phyloP scores from a whole-genome alignment of 208 protist genomes.

The Leishmania arabica region DNA sequence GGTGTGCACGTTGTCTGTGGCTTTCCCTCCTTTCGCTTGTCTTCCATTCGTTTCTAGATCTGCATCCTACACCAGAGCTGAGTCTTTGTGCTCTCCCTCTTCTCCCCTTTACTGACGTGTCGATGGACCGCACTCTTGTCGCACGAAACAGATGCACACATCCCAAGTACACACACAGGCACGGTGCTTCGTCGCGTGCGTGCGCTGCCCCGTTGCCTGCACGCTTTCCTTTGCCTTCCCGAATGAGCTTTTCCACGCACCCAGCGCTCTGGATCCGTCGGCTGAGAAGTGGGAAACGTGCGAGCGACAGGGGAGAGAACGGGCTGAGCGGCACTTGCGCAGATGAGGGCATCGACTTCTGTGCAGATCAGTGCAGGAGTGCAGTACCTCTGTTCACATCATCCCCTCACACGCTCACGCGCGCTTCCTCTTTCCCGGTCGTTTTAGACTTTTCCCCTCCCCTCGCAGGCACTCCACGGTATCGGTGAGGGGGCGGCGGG shows the following conservation, averaged over 20 bases:
- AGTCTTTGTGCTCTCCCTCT: not conserved
- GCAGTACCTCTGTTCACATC: not conserved
- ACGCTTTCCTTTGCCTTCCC: not conserved
- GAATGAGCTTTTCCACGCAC: not conserved
- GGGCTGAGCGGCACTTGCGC: not conserved
- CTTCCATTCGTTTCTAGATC: not conserved
- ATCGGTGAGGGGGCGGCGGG: not conserved
- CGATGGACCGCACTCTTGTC: not conserved
- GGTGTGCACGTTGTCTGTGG: not conserved
- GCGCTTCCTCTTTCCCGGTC: not conserved
- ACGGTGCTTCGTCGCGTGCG: not conserved
- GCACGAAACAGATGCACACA: not conserved
- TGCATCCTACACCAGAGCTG: not conserved
- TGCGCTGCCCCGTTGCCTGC: not conserved
- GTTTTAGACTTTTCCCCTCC: not conserved
- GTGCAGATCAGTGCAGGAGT: not conserved
- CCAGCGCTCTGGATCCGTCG: no score
- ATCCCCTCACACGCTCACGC: not conserved
- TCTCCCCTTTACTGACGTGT: not conserved
- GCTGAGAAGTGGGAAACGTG: not conserved
- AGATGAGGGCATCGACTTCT: not conserved
- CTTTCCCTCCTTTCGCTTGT: not conserved
- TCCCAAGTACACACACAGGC: not conserved
- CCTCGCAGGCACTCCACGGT: not conserved
- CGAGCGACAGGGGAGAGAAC: not conserved